Evolutionary conservation across 179 eudicot genomes (phyloP).

Genomic region (Gypsophila paniculata): DNA sequence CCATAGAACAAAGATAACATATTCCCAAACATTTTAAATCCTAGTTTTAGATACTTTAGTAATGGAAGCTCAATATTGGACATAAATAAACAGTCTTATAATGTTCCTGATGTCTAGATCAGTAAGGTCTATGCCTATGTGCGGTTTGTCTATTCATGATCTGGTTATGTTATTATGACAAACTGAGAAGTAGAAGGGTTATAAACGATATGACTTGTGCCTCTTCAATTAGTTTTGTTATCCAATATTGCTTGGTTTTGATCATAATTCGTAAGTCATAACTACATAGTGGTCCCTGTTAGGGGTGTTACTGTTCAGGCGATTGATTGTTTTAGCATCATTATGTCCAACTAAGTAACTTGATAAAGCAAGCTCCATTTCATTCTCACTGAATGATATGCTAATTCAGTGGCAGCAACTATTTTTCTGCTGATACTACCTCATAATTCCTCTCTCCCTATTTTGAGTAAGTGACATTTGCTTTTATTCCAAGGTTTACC

Average conservation of each 20-base stretch:
- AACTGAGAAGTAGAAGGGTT: not conserved
- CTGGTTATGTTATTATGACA: not conserved
- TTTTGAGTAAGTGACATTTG: slow-evolving; percentile 12
- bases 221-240: no score
- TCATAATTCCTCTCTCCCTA: not conserved
- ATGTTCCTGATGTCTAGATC: not conserved
- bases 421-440: not conserved
- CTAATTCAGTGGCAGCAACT: not conserved
- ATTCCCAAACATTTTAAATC: not conserved
- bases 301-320: not conserved
- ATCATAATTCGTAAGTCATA: no score
- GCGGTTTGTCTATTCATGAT: not conserved
- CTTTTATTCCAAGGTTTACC: slow-evolving; percentile 4
- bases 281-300: not conserved
- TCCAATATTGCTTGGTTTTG: no score
- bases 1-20: no score
- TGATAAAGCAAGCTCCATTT: not conserved
- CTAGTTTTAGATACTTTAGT: no score
- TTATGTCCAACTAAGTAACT: not conserved
- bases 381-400: not conserved
- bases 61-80: no score
- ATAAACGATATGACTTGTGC: slow-evolving; percentile 2
- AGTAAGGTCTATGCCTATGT: not conserved
- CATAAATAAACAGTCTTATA: not conserved
- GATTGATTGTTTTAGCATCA: not conserved